Evolutionary conservation across 768 basidiomycete genomes (phyloP).

Genomic region (Suillus bovinus): DNA sequence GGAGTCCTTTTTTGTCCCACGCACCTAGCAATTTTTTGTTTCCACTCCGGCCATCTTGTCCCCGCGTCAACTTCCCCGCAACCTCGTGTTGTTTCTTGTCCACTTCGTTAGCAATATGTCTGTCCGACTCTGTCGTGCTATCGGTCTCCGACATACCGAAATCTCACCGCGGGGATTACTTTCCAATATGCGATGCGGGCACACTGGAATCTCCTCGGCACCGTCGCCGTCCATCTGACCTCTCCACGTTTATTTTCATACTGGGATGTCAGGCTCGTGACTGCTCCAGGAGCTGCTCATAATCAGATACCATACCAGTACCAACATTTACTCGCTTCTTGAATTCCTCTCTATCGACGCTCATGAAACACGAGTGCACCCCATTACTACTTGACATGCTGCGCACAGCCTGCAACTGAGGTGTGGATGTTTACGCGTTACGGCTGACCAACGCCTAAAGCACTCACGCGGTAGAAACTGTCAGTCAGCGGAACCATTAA

Average conservation of each 20-base stretch:
- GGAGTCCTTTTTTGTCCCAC: not conserved
- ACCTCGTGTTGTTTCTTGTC: not conserved
- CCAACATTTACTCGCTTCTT: not conserved
- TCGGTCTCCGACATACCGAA: not conserved
- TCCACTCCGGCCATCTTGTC: not conserved
- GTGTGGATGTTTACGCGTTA: not conserved
- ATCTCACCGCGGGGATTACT: not conserved
- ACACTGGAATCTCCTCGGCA: not conserved
- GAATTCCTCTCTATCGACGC: not conserved
- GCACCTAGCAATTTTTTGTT: not conserved
- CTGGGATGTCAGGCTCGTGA: not conserved
- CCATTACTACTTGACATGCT: not conserved
- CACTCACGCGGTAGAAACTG: not conserved
- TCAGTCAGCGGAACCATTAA: too few species aligned
- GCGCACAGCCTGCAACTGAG: not conserved
- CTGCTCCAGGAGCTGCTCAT: not conserved
- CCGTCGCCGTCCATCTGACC: not conserved
- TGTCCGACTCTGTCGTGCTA: not conserved
- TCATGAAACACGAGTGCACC: not conserved
- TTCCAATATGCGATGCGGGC: not conserved
- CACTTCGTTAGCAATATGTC: not conserved
- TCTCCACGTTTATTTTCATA: not conserved
- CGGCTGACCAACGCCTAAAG: not conserved
- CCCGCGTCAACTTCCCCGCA: slow-evolving; percentile 4
- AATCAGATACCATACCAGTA: not conserved